Percentiles rank a stretch among this genome's conserved stretches.
These are phyloP conservation scores for Perilla frutescens DNA, from an alignment of 257 asterid genomes.

Conservation along the genomic window DNA sequence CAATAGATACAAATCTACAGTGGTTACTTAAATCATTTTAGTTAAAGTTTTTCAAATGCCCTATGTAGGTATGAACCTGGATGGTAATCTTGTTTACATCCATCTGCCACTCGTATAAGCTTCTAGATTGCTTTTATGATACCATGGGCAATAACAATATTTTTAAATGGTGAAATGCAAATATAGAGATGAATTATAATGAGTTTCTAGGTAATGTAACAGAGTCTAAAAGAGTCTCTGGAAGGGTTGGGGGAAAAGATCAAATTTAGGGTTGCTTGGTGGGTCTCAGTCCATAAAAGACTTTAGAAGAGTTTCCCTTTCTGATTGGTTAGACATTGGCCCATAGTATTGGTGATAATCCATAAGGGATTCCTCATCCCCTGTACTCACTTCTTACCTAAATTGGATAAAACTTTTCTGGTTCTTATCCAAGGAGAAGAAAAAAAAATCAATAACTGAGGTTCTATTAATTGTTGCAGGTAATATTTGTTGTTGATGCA, in stretches of 20 bases:
- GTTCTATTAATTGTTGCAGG: slow-evolving; percentile 48
- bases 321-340: background rate
- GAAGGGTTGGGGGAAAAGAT: background rate
- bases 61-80: background rate
- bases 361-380: background rate
- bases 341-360: no score
- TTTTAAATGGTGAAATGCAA: background rate
- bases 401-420: background rate
- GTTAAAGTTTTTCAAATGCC: background rate
- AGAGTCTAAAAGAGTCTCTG: background rate
- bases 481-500: slow-evolving; percentile 97
- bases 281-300: background rate
- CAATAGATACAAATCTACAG: slow-evolving; percentile 1
- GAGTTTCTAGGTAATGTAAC: background rate
- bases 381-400: background rate
- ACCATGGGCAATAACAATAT: background rate
- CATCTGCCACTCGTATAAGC: slow-evolving; percentile 5
- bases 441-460: background rate
- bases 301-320: background rate
- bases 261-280: background rate
- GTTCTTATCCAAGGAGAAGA: background rate
- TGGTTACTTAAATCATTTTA: background rate
- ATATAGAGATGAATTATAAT: background rate
- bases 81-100: slow-evolving; percentile 10
- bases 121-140: slow-evolving; percentile 4